Evolutionary conservation across 495 filamentous ascomycete species (phyloP).

Genomic region (Apodospora peruviana): DNA sequence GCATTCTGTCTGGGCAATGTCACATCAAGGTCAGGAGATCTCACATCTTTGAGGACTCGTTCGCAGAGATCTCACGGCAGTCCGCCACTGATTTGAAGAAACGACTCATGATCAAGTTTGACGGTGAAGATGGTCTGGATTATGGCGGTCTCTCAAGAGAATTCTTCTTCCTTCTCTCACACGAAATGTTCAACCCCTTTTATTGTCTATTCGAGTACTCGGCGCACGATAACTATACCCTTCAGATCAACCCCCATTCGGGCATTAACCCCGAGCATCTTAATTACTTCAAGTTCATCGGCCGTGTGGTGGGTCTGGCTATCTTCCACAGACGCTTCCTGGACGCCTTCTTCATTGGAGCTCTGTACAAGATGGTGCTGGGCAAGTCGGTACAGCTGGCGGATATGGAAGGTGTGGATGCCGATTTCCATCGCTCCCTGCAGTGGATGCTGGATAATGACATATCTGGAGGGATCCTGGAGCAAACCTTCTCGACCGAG

Average conservation of each 20-base stretch:
- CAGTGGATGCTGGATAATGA: constrained; percentile 98
- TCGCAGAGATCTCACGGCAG: constrained; percentile 96
- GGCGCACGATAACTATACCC: constrained; percentile 99
- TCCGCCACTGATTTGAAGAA: constrained; percentile 97
- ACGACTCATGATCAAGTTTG: constrained; percentile 98
- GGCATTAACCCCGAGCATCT: constrained; percentile 99
- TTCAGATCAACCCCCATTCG: constrained; percentile 99
- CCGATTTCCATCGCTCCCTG: constrained; percentile 90
- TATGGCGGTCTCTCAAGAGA: constrained; percentile 98
- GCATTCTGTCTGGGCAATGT: constrained; percentile 92
- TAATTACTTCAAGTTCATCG: constrained; percentile 99
- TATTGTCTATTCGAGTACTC: constrained; percentile 99
- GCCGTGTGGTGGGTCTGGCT: constrained; percentile 91
- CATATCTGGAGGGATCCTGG: constrained; percentile 80
- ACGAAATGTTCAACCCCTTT: constrained; percentile 99
- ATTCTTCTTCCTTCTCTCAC: constrained; percentile 99
- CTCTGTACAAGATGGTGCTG: constrained; percentile 99
- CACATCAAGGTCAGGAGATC: constrained; percentile 95
- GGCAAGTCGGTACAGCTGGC: constrained; percentile 84
- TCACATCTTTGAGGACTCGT: constrained; percentile 98
- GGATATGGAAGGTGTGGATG: constrained; percentile 99
- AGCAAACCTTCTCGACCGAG: constrained; percentile 91
- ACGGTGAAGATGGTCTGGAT: constrained; percentile 95
- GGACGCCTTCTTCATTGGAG: constrained; percentile 98
- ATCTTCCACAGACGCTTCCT: constrained; percentile 98